Base-by-base conservation (phyloP, 148 eudicot species). In the Heliosperma pusillum region DNA sequence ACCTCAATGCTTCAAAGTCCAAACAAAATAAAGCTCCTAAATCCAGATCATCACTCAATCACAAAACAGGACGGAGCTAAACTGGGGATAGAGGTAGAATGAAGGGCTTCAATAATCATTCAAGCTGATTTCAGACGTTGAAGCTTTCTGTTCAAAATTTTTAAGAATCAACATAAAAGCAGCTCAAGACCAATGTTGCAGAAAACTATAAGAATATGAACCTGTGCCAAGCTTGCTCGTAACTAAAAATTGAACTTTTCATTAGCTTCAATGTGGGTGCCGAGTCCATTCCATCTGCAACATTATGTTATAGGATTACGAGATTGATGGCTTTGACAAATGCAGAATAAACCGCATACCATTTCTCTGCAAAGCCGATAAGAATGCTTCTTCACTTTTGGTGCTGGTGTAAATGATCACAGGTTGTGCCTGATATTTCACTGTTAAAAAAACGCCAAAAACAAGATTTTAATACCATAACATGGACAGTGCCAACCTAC, bases 151-250 rank as follows among this genome's bases (percentile, higher is more conserved):
- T 21, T 21, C 24, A 62, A 20, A 15, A n/a, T 42, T 57, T 62
- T 44, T 22, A 36, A 36, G 8, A 69, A 53, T 30, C 25, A 45
- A 40, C 70, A 29, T 7, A 47, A n/a, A 52, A 9, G 42, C 40
- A 71, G 29, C 53, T 59, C 12, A 26, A 29, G 55, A 76, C 58
- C 29, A 59, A 60, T 68, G 67, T 20, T 45, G 19, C 66, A 22
- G 7, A 5, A 66, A 67, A 22, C 17, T 44, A 33, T 61, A 20
- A 19, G 24, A 69, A 42, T 29, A 57, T 19, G 15, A 60, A 95
- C 99, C 97, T 95, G 85, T 95, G 97, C 99, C 99, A 95, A 81
- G 99, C 99, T 90, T 92, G 97, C 84, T 95, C 97, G 74, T 89
- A 90, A 82, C 92, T 90, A 82, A 92, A 95, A 74, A 88, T 77